Conservation (phyloP, 2,329 filamentous ascomycete genomes). For the Podosphaera aphanis region DNA sequence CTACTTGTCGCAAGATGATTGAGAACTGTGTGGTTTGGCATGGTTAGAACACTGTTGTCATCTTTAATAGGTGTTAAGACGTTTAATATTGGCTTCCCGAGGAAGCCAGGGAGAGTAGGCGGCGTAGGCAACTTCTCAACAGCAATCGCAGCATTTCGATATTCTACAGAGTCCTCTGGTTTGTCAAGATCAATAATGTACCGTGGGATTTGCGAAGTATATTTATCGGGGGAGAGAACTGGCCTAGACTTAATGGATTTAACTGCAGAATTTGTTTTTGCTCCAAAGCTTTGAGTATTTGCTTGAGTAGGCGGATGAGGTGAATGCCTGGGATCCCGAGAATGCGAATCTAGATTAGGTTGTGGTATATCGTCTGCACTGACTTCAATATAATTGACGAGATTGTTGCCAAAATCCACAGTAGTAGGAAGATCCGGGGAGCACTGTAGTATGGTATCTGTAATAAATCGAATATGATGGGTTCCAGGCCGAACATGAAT, state of each 20-base stretch:
- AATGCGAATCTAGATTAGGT: conserved; percentile 3
- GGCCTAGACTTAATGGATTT: conserved; percentile 26
- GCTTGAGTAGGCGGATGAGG: conserved; percentile 5
- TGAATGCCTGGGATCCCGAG: conserved; percentile 1
- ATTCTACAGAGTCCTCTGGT: conserved; percentile 51
- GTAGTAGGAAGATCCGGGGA: conserved; percentile 75
- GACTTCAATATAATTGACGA: conserved; percentile 96
- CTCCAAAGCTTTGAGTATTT: conserved; percentile 16
- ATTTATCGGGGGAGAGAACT: conserved; percentile 32
- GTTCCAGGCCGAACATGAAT: conserved; percentile 78
- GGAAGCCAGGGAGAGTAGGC: conserved; percentile 67
- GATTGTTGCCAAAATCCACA: conserved; percentile 90
- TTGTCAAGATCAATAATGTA: conserved; percentile 76
- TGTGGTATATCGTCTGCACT: conserved; percentile 42
- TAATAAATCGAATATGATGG: conserved; percentile 88
- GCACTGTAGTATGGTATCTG: conserved; percentile 81
- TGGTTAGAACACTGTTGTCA: conserved; percentile 86
- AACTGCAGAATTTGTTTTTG: conserved; percentile 15
- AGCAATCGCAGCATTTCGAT: conserved; percentile 50
- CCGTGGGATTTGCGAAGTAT: conserved; percentile 53
- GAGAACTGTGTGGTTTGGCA: conserved; percentile 90
- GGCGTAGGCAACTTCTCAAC: conserved; percentile 63
- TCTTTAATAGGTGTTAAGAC: conserved; percentile 83
- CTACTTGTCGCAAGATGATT: conserved; percentile 95
- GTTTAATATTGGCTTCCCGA: conserved; percentile 87